Base-by-base conservation (phyloP, 2,329 filamentous ascomycete genomes). In the Scleromitrula shiraiana region DNA sequence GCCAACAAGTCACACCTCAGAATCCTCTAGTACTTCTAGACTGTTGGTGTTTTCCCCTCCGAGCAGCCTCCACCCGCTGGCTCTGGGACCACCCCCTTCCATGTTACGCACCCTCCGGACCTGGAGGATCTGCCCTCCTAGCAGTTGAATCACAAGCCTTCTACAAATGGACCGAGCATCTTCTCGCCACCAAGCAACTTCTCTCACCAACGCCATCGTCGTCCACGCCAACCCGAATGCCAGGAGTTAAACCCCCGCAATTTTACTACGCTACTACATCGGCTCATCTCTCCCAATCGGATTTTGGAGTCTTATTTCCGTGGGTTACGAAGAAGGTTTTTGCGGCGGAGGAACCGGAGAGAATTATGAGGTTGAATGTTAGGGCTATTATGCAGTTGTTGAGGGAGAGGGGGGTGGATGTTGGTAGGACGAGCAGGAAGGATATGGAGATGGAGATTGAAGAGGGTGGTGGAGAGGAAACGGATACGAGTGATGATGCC, bases 261-360 rank as follows among this genome's bases (percentile, higher is more conserved):
- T 78, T 91, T 59, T 94, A 86, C 68, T 91, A 87, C 63, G 81
- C 87, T 2, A 64, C 73, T 12, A 71, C 76, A 37, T 85, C 82
- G n/a, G 86, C 88, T 0, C 88, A 95, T 62, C 74, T 94, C 22
- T 87, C 77, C 50, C 88, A 94, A 65, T 85, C 80, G 17, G 88
- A 95, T 61, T 94, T 93, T 57, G 88, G 85, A 29, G 69, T 93
- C 20, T 67, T 95, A 19, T 94, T 94, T 61, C 87, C 87, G 0
- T 85, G 82, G 75, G 58, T 82, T 39, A 80, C 76, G 7, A 75
- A 72, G 58, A 73, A 71, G 55, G 71, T 82, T 7, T 78, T 81
- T 55, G 71, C 71, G 2, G 74, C 75, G 0, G 72, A 76, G 39
- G 70, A 77, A 43, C 79, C 80, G 0, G 78, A 80, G 59, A 70